Conservation (phyloP, 495 filamentous ascomycete genomes). For the Tuber magnatum region DNA sequence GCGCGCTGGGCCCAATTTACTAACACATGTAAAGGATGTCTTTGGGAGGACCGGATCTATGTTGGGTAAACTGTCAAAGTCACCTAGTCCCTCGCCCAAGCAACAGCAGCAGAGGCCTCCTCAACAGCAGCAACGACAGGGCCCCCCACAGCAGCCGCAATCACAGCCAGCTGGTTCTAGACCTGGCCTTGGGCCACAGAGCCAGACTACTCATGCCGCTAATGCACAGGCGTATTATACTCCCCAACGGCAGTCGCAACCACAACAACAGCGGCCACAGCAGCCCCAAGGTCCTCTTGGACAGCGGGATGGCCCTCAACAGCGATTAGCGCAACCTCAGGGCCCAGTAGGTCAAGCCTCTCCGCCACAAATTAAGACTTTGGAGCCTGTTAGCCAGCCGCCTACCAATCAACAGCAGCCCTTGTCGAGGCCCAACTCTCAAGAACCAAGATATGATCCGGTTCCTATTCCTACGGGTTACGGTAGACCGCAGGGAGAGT, state of each 20-base stretch:
- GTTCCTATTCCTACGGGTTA: constrained; percentile 32
- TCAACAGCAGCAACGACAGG: constrained; percentile 16
- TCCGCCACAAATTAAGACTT: constrained; percentile 14
- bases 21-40: constrained; percentile 21
- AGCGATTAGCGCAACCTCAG: constrained; percentile 10
- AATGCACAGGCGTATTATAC: constrained; percentile 4
- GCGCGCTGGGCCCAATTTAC: not conserved
- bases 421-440: constrained; percentile 3
- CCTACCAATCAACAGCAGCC: constrained; percentile 10
- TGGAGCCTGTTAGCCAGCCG: constrained; percentile 12
- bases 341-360: constrained; percentile 3
- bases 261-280: constrained; percentile 9
- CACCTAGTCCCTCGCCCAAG: constrained; percentile 10
- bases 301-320: not conserved
- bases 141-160: constrained; percentile 11
- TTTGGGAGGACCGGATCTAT: constrained; percentile 34
- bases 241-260: constrained; percentile 7
- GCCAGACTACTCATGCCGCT: constrained; percentile 13
- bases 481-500: constrained; percentile 26
- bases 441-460: constrained; percentile 23
- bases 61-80: constrained; percentile 32
- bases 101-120: constrained; percentile 17
- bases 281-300: constrained; percentile 8
- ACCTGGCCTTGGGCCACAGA: not conserved
- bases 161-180: constrained; percentile 12